Conservation (phyloP, 768 basidiomycete species). For the Boletus subcaerulescens region DNA sequence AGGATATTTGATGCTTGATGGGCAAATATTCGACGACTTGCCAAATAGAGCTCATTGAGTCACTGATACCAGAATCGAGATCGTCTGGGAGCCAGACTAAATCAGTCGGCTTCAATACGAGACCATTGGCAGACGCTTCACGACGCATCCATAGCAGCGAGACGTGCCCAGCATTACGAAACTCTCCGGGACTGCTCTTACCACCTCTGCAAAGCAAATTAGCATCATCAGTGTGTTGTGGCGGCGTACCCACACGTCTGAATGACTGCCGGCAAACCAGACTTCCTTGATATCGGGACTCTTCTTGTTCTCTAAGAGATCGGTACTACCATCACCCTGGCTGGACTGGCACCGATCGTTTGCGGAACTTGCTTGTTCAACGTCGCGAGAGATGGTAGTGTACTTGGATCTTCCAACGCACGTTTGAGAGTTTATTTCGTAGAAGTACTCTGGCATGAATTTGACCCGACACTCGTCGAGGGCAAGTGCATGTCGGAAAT, state of each 20-base stretch:
- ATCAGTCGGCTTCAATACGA: conserved; percentile 25
- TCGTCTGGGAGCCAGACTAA: conserved; percentile 28
- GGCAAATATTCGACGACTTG: conserved; percentile 17
- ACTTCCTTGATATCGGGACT: conserved; percentile 49
- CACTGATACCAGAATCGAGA: conserved; percentile 16
- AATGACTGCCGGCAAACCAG: conserved; percentile 56
- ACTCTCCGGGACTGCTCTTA: conserved; percentile 18
- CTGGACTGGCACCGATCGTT: background rate
- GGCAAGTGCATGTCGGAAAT: conserved; percentile 8
- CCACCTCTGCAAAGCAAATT: conserved; percentile 19
- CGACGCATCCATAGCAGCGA: conserved; percentile 35
- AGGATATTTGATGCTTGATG: conserved; percentile 23
- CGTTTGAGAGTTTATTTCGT: conserved; percentile 18
- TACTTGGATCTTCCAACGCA: no score
- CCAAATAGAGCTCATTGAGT: conserved; percentile 21
- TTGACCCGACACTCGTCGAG: conserved; percentile 30
- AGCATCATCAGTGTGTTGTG: background rate
- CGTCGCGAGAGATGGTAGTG: background rate
- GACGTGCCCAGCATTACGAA: conserved; percentile 22
- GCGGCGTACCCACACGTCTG: conserved; percentile 29
- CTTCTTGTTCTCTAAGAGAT: no score
- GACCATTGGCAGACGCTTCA: conserved; percentile 27
- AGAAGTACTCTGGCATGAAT: conserved; percentile 46
- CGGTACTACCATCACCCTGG: no score
- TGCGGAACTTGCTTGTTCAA: background rate